These are phyloP conservation scores for Tetragonia tetragonoides DNA, from an alignment of 148 eudicot species.

Conservation along the genomic window DNA sequence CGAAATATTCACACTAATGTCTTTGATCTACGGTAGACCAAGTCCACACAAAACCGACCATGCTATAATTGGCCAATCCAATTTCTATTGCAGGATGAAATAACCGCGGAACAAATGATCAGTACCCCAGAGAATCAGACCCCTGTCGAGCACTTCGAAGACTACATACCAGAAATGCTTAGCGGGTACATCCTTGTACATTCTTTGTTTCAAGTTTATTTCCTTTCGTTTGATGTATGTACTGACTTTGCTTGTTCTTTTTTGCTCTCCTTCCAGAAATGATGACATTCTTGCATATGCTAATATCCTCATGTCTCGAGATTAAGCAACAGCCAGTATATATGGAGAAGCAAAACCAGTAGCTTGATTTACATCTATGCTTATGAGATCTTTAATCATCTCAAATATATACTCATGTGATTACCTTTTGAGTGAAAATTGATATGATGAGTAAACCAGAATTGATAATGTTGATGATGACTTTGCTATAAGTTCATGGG, in stretches of 20 bases:
- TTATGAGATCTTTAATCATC: no score
- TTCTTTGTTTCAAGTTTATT: neutral
- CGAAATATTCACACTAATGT: no score
- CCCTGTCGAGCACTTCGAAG: conserved; percentile 10
- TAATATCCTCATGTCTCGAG: neutral
- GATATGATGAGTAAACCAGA: no score
- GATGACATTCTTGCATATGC: conserved; percentile 18
- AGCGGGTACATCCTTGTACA: conserved; percentile 18
- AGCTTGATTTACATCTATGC: neutral
- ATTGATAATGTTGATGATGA: no score
- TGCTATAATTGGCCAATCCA: no score
- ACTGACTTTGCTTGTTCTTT: neutral
- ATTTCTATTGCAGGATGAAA: neutral
- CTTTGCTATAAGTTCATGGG: no score
- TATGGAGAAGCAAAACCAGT: neutral
- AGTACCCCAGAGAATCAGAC: neutral
- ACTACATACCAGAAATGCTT: conserved; percentile 27
- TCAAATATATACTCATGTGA: no score
- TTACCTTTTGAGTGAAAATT: no score
- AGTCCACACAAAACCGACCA: no score
- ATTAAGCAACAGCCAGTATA: neutral
- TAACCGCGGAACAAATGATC: neutral
- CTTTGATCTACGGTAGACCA: no score
- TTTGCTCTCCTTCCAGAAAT: conserved; percentile 19
- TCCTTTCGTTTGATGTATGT: neutral